Base-by-base conservation (phyloP, 2,329 filamentous ascomycete genomes). In the Epichloe hybrida region DNA sequence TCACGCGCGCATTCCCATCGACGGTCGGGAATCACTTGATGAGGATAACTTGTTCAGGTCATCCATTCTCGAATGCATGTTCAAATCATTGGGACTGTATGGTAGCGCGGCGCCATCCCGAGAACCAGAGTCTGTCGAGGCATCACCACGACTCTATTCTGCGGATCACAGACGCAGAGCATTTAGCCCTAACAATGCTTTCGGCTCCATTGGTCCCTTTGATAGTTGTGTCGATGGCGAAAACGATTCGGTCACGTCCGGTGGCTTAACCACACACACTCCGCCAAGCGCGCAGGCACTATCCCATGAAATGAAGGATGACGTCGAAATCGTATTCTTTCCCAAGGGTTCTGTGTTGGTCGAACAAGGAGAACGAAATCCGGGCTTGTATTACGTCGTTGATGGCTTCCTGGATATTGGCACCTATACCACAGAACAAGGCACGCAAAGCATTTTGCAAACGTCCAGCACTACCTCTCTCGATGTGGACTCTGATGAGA, bases 281-380 rank as follows among this genome's bases (percentile, higher is more conserved):
- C 77, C 80, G 0, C 80, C 81, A 0, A 87, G 82, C 56, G 76
- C 82, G 0, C 74, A 88, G 50, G 68, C 74, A 3, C 69, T 91
- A 5, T 79, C 81, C 4, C 81, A 88, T 52, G 91, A 97, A 54
- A 78, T 97, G 68, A 85, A 84, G 55, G 84, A 95, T 55, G 93
- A 98, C 49, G 80, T 97, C 3, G 93, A 98, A 62, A 96, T 98
- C 56, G 93, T 98, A 5, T 97, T 87, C 69, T 98, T 98, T 57
- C 91, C 90, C 0, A 88, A 97, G 64, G 90, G 87, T 2, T 91
- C 93, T 2, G 86, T 98, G 0, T 75, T 98, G 15, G 90, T 98
- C 0, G 93, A 98, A 62, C 90, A 97, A 68, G 93, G 93, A 9
- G 93, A 98, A 65, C 80, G 93, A n/a, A 95, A 94, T 58, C 93